Evolutionary conservation across 139 green algal genomes (phyloP).

Genomic region (Dunaliella sp.): DNA sequence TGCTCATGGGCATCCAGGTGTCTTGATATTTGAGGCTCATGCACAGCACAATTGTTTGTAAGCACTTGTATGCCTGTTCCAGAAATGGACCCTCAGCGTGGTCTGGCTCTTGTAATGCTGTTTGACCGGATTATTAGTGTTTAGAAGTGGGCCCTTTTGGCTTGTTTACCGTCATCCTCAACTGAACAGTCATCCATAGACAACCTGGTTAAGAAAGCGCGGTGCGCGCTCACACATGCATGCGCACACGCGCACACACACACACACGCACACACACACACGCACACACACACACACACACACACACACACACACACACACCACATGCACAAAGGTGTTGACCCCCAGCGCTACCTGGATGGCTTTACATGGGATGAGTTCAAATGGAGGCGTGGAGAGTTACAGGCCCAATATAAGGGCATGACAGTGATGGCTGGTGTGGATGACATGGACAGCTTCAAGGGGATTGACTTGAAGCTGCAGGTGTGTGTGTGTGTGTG

Average conservation of each 20-base stretch:
- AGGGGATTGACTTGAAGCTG: conserved; percentile 78
- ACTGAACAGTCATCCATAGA: too few relatives aligned
- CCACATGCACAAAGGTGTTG: conserved; percentile 59
- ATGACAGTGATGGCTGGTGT: conserved; percentile 64
- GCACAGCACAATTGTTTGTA: too few relatives aligned
- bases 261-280: not conserved
- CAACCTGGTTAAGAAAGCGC: too few relatives aligned
- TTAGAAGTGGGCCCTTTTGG: too few relatives aligned
- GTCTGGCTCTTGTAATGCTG: too few relatives aligned
- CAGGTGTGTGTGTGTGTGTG: conserved; percentile 12
- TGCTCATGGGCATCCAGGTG: too few relatives aligned
- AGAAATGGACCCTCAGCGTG: too few relatives aligned
- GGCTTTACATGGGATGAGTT: conserved; percentile 86
- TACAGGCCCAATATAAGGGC: conserved; percentile 67
- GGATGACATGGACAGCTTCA: conserved; percentile 98
- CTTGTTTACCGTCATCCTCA: too few relatives aligned
- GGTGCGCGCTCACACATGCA: not conserved
- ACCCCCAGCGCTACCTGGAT: conserved; percentile 78
- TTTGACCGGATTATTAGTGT: too few relatives aligned
- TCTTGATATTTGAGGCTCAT: too few relatives aligned
- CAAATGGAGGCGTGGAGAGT: conserved; percentile 87
- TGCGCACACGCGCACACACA: not conserved
- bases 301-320: not conserved
- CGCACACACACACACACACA: not conserved
- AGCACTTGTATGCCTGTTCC: too few relatives aligned